Evolutionary conservation across 2,329 filamentous ascomycete species (phyloP).

Genomic region (Sphaerulina musiva): DNA sequence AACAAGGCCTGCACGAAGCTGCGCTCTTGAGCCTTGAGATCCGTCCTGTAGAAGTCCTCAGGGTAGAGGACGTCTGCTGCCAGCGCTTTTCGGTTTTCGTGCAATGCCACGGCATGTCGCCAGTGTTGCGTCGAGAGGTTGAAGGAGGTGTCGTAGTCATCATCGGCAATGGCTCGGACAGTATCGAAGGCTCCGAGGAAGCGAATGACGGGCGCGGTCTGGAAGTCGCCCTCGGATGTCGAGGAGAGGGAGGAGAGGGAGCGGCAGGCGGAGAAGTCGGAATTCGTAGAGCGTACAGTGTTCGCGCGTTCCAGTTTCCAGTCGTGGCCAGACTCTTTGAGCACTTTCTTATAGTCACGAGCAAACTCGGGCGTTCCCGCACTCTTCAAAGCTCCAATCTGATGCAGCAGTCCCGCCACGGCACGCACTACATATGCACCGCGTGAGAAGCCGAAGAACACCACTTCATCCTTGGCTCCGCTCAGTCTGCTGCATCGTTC

Average conservation of each 20-base stretch:
- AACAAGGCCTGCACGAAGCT: slow-evolving; percentile 39
- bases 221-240: slow-evolving; percentile 10
- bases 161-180: slow-evolving; percentile 29
- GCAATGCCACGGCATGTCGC: slow-evolving; percentile 38
- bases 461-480: slow-evolving; percentile 34
- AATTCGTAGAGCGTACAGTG: background rate
- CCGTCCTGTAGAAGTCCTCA: slow-evolving; percentile 17
- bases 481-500: slow-evolving; percentile 21
- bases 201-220: slow-evolving; percentile 32
- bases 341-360: slow-evolving; percentile 27
- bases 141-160: slow-evolving; percentile 30
- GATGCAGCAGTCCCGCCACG: slow-evolving; percentile 37
- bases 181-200: slow-evolving; percentile 39
- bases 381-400: slow-evolving; percentile 28
- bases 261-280: background rate
- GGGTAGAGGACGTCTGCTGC: slow-evolving; percentile 26
- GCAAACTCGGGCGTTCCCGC: slow-evolving; percentile 26
- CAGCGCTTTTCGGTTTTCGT: slow-evolving; percentile 34
- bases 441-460: slow-evolving; percentile 38
- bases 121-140: slow-evolving; percentile 34
- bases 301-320: background rate
- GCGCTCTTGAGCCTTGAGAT: slow-evolving; percentile 14
- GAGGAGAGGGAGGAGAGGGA: slow-evolving; percentile 15
- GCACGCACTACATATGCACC: slow-evolving; percentile 39
- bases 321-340: slow-evolving; percentile 19